Percentiles rank a stretch among this genome's conserved stretches.
Conservation (phyloP, 257 asterid species). For the Cruciata laevipes region DNA sequence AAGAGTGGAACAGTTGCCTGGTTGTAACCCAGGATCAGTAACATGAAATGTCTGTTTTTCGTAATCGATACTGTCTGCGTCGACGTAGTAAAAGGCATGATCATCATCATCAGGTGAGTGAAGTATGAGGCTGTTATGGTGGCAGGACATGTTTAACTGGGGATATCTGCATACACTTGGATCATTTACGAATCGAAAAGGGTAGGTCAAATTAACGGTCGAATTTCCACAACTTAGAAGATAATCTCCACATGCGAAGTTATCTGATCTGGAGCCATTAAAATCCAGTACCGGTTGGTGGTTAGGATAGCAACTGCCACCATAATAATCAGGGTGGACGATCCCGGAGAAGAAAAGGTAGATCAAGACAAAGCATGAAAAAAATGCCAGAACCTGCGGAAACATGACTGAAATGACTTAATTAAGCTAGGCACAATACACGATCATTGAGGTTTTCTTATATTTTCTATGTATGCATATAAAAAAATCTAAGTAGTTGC, state of each 20-base stretch:
- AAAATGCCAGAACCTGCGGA: background rate
- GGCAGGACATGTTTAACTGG: background rate
- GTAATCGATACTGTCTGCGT: background rate
- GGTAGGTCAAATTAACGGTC: background rate
- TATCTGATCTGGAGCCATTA: background rate
- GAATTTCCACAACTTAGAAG: background rate
- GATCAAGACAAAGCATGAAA: background rate
- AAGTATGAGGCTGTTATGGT: background rate
- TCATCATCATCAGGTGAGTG: too few species aligned
- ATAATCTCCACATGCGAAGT: background rate
- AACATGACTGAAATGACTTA: background rate
- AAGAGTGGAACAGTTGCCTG: slow-evolving; percentile 9
- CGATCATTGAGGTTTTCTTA: background rate
- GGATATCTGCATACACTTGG: background rate
- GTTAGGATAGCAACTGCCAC: background rate
- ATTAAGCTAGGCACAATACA: too few species aligned
- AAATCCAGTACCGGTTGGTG: background rate
- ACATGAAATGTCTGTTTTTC: background rate
- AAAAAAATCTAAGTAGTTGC: background rate
- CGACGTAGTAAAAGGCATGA: background rate
- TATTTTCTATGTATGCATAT: too few species aligned
- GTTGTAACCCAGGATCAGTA: background rate
- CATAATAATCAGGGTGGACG: background rate
- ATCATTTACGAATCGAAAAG: background rate
- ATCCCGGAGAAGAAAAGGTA: background rate